Evolutionary conservation across 331 rosid genomes (phyloP).

Genomic region (Ulmus americana): DNA sequence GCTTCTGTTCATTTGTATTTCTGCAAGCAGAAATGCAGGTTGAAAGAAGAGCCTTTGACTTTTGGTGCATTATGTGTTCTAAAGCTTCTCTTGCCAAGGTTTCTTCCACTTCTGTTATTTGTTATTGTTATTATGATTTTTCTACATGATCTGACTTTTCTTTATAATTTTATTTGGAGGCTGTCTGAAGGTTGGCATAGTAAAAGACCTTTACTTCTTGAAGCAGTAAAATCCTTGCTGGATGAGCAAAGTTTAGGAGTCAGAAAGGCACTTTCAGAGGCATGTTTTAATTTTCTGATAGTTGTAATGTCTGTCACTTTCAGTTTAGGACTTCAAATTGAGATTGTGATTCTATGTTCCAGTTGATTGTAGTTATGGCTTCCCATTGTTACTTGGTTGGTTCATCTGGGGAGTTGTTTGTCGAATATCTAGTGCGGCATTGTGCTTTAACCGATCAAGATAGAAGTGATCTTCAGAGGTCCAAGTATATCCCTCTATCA

Average conservation of each 20-base stretch:
- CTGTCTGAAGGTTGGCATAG: conserved; percentile 87
- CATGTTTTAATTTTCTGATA: conserved; percentile 17
- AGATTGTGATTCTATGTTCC: conserved; percentile 24
- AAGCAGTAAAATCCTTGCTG: conserved; percentile 69
- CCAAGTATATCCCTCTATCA: conserved; percentile 34
- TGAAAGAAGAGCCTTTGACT: conserved; percentile 79
- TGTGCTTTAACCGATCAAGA: conserved; percentile 59
- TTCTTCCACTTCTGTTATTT: conserved; percentile 21
- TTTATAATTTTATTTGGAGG: conserved; percentile 41
- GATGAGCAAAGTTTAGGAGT: conserved; percentile 80
- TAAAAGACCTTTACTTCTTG: conserved; percentile 67
- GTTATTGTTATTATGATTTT: conserved; percentile 19
- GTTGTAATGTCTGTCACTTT: not conserved
- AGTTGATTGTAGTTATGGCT: conserved; percentile 97
- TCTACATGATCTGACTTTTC: conserved; percentile 22
- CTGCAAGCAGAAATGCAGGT: conserved; percentile 69
- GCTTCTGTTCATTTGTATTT: conserved; percentile 8
- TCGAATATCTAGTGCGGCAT: conserved; percentile 85
- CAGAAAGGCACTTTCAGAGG: conserved; percentile 83
- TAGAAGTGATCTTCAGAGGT: conserved; percentile 39
- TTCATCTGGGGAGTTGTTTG: conserved; percentile 83
- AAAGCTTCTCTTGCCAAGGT: conserved; percentile 97
- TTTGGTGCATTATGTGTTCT: conserved; percentile 77
- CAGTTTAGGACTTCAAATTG: not conserved
- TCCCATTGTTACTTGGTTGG: conserved; percentile 93